phyloP scores from a whole-genome alignment of 169 alveolate genomes.

The Hepatocystis sp. region DNA sequence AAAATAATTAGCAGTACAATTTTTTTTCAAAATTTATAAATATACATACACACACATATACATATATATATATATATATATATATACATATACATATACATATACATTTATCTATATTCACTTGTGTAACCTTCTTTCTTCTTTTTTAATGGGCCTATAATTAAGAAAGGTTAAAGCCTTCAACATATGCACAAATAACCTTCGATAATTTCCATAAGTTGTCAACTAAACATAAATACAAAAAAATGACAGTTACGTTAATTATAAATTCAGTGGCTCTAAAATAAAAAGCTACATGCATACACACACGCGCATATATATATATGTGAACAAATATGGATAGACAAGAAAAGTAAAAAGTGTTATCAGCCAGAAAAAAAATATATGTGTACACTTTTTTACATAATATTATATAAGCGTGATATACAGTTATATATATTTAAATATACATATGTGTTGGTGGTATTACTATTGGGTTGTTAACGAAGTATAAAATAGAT shows the following conservation, averaged over 20 bases:
- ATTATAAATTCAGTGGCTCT: too few species aligned
- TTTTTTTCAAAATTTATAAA: background rate
- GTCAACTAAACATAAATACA: too few species aligned
- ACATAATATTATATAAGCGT: too few species aligned
- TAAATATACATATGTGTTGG: too few species aligned
- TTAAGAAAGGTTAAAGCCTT: slow-evolving; percentile 45
- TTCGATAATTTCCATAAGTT: slow-evolving; percentile 51
- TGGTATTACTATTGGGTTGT: slow-evolving; percentile 66
- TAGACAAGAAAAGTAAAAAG: background rate
- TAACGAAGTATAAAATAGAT: slow-evolving; percentile 41
- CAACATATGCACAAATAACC: slow-evolving; percentile 40
- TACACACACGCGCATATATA: background rate
- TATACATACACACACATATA: slow-evolving; percentile 11
- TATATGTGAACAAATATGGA: background rate
- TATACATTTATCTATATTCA: background rate
- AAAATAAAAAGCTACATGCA: too few species aligned
- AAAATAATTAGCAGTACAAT: too few species aligned
- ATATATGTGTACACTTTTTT: too few species aligned
- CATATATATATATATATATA: slow-evolving; percentile 1
- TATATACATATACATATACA: too few species aligned
- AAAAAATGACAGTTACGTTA: too few species aligned
- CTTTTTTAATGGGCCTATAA: slow-evolving; percentile 48
- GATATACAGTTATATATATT: too few species aligned
- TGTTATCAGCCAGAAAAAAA: background rate
- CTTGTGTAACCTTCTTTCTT: slow-evolving; percentile 53